Evolutionary conservation across 2,329 filamentous ascomycete species (phyloP), one percentile per base, ranked within the genome.

Genomic region (Cercospora janseana): DNA sequence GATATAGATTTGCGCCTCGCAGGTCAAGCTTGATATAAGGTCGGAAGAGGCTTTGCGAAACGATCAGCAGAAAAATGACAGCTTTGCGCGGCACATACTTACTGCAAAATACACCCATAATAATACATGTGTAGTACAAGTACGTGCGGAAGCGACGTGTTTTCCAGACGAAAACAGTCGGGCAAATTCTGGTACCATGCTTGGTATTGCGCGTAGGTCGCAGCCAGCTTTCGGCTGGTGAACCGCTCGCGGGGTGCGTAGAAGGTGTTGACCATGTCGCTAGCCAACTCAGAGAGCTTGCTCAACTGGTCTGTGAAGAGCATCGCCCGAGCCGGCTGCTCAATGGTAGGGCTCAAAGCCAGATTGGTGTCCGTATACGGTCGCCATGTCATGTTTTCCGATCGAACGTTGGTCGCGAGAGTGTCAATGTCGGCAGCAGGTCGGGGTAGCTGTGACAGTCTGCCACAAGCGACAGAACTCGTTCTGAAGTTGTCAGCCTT

Each of bases 91-190:
- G 8, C 6, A 9, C 12, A 24, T 40, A 76, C 86, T 74, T 73
- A 88, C 86, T 89, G 86, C 31, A 69, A 45, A 2, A 69, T 61
- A 48, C 62, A 65, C 8, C 61, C 62, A 46, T 67, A 62, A 37
- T 68, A 68, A 40, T 66, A 67, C 64, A 69, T 68, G 52, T 69
- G 66, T 28, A 86, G 78, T 54, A 87, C 84, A 15, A 90, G 70
- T 27, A 88, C 84, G 37, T 87, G 82, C 8, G 86, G 85, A 3
- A 85, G 85, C 45, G 86, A 86, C 58, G 84, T 86, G 52, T 85
- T 79, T 2, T 82, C 81, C 3, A 88, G 67, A 16, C 79, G 74
- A 42, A 89, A 71, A 2, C 80, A 77, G 51, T 80, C 76, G 0
- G 86, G 86, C 52, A 90, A 79, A 20, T 72, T 74, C 50, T 81